These are phyloP conservation scores for Monosporascus ibericus DNA, from an alignment of 2,329 filamentous ascomycete species.

Conservation along the genomic window DNA sequence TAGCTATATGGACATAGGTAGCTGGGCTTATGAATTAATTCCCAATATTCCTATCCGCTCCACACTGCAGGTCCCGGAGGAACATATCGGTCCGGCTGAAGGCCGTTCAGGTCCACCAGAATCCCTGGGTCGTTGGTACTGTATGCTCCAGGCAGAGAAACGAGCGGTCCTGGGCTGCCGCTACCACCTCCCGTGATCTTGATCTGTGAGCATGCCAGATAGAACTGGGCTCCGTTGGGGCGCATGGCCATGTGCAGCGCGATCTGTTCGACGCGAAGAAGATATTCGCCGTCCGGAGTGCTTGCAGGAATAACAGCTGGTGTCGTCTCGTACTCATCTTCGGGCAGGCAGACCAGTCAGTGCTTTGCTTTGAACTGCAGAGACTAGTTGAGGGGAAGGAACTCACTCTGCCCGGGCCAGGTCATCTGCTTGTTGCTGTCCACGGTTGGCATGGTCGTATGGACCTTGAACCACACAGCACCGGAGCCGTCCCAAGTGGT, in stretches of 20 bases:
- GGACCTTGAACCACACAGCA: conserved; percentile 32
- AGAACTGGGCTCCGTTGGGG: conserved; percentile 32
- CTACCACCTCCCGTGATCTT: conserved; percentile 30
- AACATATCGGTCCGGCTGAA: conserved; percentile 21
- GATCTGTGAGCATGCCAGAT: conserved; percentile 32
- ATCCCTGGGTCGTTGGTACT: conserved; percentile 27
- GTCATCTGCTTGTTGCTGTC: conserved; percentile 41
- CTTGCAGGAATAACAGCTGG: conserved; percentile 29
- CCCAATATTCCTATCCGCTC: conserved; percentile 8
- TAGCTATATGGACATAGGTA: no score
- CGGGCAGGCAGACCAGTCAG: neutral
- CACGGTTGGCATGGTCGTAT: conserved; percentile 35
- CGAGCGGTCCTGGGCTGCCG: conserved; percentile 25
- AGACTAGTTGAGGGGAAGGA: neutral
- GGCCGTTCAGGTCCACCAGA: conserved; percentile 22
- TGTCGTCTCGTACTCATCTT: conserved; percentile 26
- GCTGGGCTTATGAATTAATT: no score
- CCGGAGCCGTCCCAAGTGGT: conserved; percentile 31
- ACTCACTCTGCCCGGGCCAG: conserved; percentile 29
- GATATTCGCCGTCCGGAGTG: conserved; percentile 31
- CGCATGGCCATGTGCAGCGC: conserved; percentile 31
- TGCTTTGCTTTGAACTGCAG: neutral
- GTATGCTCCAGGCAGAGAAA: conserved; percentile 27
- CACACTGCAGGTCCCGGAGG: conserved; percentile 22
- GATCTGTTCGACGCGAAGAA: conserved; percentile 34